Base-by-base conservation (phyloP, 768 basidiomycete genomes). In the Leccinum rimulosum region DNA sequence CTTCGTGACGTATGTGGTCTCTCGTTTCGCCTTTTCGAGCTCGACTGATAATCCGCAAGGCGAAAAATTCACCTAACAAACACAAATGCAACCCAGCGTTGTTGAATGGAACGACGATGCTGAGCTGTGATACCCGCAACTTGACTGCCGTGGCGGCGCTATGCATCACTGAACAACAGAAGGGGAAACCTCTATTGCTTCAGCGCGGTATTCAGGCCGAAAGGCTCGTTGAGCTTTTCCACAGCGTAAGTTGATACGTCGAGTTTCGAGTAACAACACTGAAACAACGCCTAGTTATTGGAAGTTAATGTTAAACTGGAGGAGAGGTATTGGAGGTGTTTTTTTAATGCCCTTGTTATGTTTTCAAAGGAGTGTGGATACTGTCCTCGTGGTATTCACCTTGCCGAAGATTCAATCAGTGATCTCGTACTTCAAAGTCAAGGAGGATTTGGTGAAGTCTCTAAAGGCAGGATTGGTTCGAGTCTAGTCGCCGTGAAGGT, bases 401-500 rank as follows among this genome's bases (percentile, higher is more conserved):
- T 62, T 4, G n/a, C 55, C 1, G 48, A 57, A 6, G 56, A 49
- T 27, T 22, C 47, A 6, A 45, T 74, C 19, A 51, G 6, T 15
- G 54, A 25, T 52, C 61, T 64, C 43, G 19, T 35, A 12, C 3
- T 14, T 49, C 25, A 47, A 11, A 53, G 25, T 17, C 30, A 8
- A 12, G 71, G 72, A 38, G 68, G 57, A 1, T 72, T 62, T 57
- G 66, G 70, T 10, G 0, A 30, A 6, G 65, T 74, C 25, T 64
- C 27, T 38, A 54, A 62, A 60, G 68, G 68, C 52, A 52, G 52
- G 9, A 4, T 64, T 4, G 54, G 55, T 30, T 60, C 60, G 40
- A 61, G 66, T 22, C 22, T 60, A 14, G 71, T 74, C n/a, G 68
- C 72, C 2, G 67, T 72, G 38, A 72, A 72, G 61, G 54, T 40